phyloP scores from a whole-genome alignment of 106 monocot species.

The Allium sativum region DNA sequence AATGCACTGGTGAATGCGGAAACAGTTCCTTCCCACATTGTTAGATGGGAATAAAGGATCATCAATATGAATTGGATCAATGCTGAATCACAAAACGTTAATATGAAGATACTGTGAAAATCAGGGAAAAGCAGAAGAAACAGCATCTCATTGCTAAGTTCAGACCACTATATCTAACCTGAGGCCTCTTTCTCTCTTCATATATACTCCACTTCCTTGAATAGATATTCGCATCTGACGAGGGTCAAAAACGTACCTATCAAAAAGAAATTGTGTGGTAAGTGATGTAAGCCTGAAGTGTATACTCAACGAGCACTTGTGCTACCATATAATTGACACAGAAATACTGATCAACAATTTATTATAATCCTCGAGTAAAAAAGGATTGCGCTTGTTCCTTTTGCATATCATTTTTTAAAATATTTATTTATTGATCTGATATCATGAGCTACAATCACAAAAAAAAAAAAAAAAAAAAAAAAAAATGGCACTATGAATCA shows the following conservation, averaged over 20 bases:
- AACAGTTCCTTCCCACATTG: conserved; percentile 95
- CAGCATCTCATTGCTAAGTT: not conserved
- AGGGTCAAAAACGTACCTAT: conserved; percentile 96
- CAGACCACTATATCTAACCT: conserved; percentile 35
- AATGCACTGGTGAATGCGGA: conserved; percentile 97
- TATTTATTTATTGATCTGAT: no score
- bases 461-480: no score
- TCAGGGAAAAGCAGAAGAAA: not conserved
- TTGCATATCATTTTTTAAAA: no score
- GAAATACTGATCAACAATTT: no score
- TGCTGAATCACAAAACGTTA: conserved; percentile 32
- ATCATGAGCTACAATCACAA: no score
- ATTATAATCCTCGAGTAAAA: no score
- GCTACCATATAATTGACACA: not conserved
- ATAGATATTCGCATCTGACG: conserved; percentile 95
- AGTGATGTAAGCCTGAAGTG: not conserved
- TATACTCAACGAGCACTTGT: not conserved
- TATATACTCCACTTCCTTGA: conserved; percentile 91
- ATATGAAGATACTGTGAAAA: conserved; percentile 6
- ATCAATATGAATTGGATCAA: conserved; percentile 96
- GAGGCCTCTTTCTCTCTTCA: conserved; percentile 87
- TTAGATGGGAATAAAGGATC: conserved; percentile 85
- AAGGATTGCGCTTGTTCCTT: no score
- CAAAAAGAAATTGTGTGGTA: not conserved
- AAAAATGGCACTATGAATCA: no score